phyloP scores from a whole-genome alignment of 371 early-diverging fungal species.

The Chytridiales sp. region DNA sequence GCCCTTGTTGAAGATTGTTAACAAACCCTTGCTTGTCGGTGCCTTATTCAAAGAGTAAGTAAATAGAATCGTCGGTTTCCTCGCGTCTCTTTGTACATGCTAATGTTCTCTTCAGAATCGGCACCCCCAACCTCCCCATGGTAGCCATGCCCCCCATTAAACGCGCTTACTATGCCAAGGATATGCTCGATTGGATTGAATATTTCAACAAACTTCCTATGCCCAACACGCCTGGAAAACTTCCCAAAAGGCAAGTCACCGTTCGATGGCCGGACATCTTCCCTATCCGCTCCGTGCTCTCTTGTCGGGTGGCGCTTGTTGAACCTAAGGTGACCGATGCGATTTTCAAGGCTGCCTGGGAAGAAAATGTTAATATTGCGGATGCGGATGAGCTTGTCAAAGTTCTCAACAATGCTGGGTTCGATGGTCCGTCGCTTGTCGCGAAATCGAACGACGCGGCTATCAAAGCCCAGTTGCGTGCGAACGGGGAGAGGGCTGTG shows the following conservation, averaged over 20 bases:
- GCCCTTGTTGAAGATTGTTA: constrained; percentile 13
- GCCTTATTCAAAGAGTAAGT: constrained; percentile 28
- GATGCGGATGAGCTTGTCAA: not conserved
- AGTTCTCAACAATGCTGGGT: constrained; percentile 9
- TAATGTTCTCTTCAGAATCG: constrained; percentile 17
- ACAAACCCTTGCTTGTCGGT: constrained; percentile 29
- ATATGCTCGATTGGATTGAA: constrained; percentile 29
- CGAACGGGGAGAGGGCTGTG: constrained; percentile 23
- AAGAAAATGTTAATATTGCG: not conserved
- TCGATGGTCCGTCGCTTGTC: constrained; percentile 10
- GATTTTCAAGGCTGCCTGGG: constrained; percentile 17
- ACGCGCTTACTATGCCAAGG: constrained; percentile 17
- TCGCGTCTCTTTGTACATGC: not conserved
- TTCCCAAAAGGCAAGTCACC: not conserved
- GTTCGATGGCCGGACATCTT: constrained; percentile 21
- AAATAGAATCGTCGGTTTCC: not conserved
- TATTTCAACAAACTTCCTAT: constrained; percentile 25
- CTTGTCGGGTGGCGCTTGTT: constrained; percentile 20
- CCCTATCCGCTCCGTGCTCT: constrained; percentile 25
- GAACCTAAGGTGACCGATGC: constrained; percentile 11
- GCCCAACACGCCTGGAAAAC: not conserved
- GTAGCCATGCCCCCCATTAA: constrained; percentile 15
- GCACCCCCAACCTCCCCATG: constrained; percentile 28
- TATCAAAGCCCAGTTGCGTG: constrained; percentile 18
- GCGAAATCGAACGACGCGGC: not conserved